A percentile compares a stretch with the other conserved stretches of the same genome.
phyloP scores from a whole-genome alignment of 768 basidiomycete species.

The Crassisporium funariophilum region DNA sequence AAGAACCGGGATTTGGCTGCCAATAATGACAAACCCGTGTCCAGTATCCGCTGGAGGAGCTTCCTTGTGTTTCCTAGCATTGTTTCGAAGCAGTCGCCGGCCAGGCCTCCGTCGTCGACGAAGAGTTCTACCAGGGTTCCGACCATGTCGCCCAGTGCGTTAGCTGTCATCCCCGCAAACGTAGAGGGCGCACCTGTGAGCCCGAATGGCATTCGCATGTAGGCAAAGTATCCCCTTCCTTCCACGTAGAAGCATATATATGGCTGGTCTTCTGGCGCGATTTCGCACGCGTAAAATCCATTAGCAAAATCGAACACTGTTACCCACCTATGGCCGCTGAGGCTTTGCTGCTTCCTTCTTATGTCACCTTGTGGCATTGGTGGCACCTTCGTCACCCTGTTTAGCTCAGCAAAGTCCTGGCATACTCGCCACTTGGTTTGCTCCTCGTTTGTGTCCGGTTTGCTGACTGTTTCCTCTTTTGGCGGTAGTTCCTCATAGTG shows the following conservation, averaged over 20 bases:
- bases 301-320: constrained; percentile 37
- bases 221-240: constrained; percentile 37
- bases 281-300: constrained; percentile 30
- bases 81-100: too few relatives aligned
- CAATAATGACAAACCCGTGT: too few relatives aligned
- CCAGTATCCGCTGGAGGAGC: too few relatives aligned
- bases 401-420: constrained; percentile 37
- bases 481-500: constrained; percentile 21
- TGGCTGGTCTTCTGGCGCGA: constrained; percentile 29
- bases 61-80: too few relatives aligned
- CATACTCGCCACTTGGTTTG: constrained; percentile 33
- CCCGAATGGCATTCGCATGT: constrained; percentile 40
- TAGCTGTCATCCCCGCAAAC: too few relatives aligned
- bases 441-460: background rate
- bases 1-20: too few relatives aligned
- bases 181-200: constrained; percentile 37
- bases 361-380: constrained; percentile 39
- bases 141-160: too few relatives aligned
- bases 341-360: constrained; percentile 31
- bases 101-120: too few relatives aligned
- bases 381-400: constrained; percentile 25
- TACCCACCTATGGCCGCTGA: constrained; percentile 34
- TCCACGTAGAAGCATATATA: constrained; percentile 37
- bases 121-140: too few relatives aligned
- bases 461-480: background rate